Evolutionary conservation across 768 basidiomycete species (phyloP).

Genomic region (Chalciporus pseudorubinellus): DNA sequence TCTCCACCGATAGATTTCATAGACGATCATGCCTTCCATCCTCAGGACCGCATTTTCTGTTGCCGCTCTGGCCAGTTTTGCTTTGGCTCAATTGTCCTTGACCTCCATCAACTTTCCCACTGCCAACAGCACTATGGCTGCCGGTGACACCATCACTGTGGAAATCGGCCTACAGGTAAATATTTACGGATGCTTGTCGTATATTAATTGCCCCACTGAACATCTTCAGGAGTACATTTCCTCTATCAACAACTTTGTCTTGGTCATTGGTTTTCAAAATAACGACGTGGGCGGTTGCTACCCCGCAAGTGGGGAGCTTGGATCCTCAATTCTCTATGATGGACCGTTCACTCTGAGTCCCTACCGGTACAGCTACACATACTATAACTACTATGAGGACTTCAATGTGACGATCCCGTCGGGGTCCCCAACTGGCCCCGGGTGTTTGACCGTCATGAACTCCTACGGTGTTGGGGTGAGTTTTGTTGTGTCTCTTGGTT

Average conservation of each 20-base stretch:
- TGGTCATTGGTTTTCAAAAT: constrained; percentile 31
- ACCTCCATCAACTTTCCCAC: constrained; percentile 11
- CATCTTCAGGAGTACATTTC: constrained; percentile 14
- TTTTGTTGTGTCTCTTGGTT: no score
- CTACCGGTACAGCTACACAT: neutral
- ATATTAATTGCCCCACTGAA: neutral
- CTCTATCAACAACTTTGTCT: constrained; percentile 26
- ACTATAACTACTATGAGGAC: neutral
- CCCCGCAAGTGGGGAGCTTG: neutral
- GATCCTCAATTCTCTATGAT: neutral
- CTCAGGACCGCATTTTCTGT: constrained; percentile 16
- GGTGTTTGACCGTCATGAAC: neutral
- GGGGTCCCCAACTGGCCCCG: neutral
- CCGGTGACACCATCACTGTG: constrained; percentile 9
- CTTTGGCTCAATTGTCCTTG: constrained; percentile 12
- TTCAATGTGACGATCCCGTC: neutral
- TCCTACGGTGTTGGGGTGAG: neutral
- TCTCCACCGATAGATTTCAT: neutral
- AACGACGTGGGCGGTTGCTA: neutral
- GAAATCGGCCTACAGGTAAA: constrained; percentile 19
- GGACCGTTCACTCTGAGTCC: neutral
- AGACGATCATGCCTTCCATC: constrained; percentile 17
- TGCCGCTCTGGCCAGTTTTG: constrained; percentile 9
- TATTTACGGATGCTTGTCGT: neutral
- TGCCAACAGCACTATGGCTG: constrained; percentile 6